phyloP scores from a whole-genome alignment of 1,139 yeast species.

The Geotrichum fermentans region DNA sequence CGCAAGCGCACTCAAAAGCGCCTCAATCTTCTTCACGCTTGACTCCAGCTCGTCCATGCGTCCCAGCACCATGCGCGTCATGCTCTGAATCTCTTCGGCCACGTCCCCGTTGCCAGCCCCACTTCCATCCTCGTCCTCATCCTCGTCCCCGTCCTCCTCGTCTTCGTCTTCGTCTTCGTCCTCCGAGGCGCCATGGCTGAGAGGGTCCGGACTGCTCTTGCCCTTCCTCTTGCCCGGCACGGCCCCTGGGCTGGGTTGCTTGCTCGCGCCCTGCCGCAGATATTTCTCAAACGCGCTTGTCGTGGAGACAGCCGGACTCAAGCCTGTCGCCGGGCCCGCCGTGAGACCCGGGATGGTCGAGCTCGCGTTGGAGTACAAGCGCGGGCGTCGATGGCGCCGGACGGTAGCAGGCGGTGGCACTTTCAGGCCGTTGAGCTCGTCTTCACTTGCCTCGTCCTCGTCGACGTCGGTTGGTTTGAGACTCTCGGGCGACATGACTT shows the following conservation, averaged over 20 bases:
- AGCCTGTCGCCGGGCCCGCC: background rate
- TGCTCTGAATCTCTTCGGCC: conserved; percentile 15
- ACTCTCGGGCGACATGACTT: background rate
- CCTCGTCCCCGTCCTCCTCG: conserved; percentile 17
- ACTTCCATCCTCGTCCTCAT: conserved; percentile 17
- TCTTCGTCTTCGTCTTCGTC: conserved; percentile 6
- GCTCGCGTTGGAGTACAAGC: background rate
- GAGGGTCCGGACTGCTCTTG: background rate
- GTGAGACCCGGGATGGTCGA: background rate
- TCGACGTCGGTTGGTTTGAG: background rate
- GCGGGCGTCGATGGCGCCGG: background rate
- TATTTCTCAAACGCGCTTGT: conserved; percentile 1
- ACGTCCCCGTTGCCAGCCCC: background rate
- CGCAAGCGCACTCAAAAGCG: conserved; percentile 12
- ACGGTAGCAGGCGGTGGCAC: background rate
- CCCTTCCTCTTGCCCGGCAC: background rate
- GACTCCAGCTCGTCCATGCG: conserved; percentile 25
- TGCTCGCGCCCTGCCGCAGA: conserved; percentile 2
- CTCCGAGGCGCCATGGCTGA: background rate
- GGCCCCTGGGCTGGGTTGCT: background rate
- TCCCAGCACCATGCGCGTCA: conserved; percentile 23
- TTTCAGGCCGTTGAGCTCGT: background rate
- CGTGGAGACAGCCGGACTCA: conserved; percentile 7
- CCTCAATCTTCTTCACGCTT: conserved; percentile 25
- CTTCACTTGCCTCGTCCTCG: background rate